Evolutionary conservation across 352 stramenopile genomes (phyloP).

Genomic region (Phytophthora ramorum): DNA sequence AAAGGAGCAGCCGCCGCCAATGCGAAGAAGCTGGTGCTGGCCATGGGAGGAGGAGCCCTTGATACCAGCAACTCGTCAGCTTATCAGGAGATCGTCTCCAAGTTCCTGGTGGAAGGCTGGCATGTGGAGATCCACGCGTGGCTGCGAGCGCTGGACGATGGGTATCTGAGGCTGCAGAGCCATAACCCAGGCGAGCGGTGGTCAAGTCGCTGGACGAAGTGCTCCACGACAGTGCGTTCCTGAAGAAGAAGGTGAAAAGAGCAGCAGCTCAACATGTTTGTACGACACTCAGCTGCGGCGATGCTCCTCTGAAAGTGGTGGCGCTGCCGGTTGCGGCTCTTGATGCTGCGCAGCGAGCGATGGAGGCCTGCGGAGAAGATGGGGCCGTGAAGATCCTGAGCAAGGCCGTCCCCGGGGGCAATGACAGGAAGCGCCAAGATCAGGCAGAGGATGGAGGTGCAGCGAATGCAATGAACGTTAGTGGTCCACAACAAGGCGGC

Average conservation of each 20-base stretch:
- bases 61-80: constrained; percentile 12
- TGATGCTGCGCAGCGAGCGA: too few species aligned
- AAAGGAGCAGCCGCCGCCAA: constrained; percentile 13
- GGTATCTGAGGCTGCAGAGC: constrained; percentile 18
- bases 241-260: constrained; percentile 7
- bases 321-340: too few species aligned
- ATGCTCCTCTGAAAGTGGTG: constrained; percentile 4
- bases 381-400: too few species aligned
- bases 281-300: background rate
- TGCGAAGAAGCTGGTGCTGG: constrained; percentile 30
- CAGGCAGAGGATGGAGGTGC: too few species aligned
- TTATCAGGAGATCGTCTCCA: constrained; percentile 23
- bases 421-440: too few species aligned
- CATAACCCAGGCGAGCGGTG: constrained; percentile 17
- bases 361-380: too few species aligned
- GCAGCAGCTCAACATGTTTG: constrained; percentile 1
- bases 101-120: constrained; percentile 27
- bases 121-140: constrained; percentile 35
- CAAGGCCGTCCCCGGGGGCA: too few species aligned
- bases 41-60: constrained; percentile 14
- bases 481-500: too few species aligned
- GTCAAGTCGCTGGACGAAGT: constrained; percentile 31
- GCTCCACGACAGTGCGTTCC: constrained; percentile 15
- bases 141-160: constrained; percentile 30
- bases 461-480: too few species aligned